Evolutionary conservation across 2,329 filamentous ascomycete species (phyloP), one percentile per base, ranked within the genome.

Genomic region (Penicillium sp.): DNA sequence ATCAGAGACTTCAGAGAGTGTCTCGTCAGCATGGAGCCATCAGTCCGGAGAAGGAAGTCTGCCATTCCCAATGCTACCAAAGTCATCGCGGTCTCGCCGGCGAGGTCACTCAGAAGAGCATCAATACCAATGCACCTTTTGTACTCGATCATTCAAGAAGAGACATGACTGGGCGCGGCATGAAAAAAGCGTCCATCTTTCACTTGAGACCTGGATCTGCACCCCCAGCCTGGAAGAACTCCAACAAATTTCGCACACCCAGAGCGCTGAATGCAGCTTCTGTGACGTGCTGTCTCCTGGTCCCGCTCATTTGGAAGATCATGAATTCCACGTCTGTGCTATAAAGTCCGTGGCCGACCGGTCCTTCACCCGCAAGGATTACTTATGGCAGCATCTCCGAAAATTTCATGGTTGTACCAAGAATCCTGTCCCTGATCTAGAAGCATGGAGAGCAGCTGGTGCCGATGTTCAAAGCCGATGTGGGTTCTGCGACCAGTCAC

Each of bases 291-390:
- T 76, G 7, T 75, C 79, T 42, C 79, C 80, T 0, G 72, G 72
- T 0, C 62, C 71, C 3, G 73, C 78, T 1, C 83, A 85, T 61
- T 69, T 80, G 21, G 78, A 81, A 48, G 76, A 74, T 5, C 83
- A 85, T 67, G 81, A 83, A 52, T 82, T 84, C 60, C 66, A 72
- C n/a, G 72, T 77, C 16, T 85, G 83, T 62, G 79, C 80, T 42
- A 76, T 78, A 39, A 83, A 83, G 42, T 77, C 80, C 9, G 68
- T 79, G 0, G 74, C 49, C 74, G 81, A 45, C 45, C 78, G 84
- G 9, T 85, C 83, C 0, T 85, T 85, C 66, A 82, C 80, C 59
- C 76, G 83, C 10, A 85, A 85, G 67, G 83, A 85, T 60, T 81
- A 85, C 62, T 70, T 85, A 1, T 77, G 81, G 59, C 83, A 85